Conservation (phyloP, 108 stramenopile genomes). For the Conticribra guillardii region DNA sequence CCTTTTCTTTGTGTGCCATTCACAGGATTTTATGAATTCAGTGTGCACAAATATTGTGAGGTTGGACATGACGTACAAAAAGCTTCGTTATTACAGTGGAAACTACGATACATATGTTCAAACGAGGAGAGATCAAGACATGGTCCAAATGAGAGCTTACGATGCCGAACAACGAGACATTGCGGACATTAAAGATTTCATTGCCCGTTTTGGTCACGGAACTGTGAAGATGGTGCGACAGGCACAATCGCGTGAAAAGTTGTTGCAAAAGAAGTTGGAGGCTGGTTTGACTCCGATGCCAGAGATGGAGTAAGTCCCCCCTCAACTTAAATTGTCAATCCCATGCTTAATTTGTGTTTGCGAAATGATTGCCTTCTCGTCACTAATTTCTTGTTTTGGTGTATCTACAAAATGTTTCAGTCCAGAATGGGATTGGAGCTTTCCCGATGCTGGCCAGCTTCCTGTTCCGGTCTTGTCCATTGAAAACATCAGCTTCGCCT, state of each 20-base stretch:
- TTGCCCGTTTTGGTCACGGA: slow-evolving; percentile 95
- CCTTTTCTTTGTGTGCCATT: slow-evolving; percentile 93
- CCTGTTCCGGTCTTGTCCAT: slow-evolving; percentile 86
- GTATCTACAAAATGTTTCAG: neutral
- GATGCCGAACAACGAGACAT: slow-evolving; percentile 98
- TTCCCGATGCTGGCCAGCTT: slow-evolving; percentile 89
- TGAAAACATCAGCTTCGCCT: slow-evolving; percentile 80
- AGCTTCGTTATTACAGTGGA: slow-evolving; percentile 94
- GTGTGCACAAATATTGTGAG: slow-evolving; percentile 97
- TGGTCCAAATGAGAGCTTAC: slow-evolving; percentile 94
- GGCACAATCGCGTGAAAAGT: slow-evolving; percentile 91
- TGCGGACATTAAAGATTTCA: slow-evolving; percentile 93
- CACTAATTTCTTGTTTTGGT: neutral
- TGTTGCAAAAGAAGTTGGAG: slow-evolving; percentile 90
- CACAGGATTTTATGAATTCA: slow-evolving; percentile 98
- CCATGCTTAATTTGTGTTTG: neutral
- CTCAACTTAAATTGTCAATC: too few species aligned
- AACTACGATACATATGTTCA: slow-evolving; percentile 95
- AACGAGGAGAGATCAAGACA: slow-evolving; percentile 94
- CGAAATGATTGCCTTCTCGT: neutral
- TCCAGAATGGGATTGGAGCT: slow-evolving; percentile 78
- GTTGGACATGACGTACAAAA: slow-evolving; percentile 89
- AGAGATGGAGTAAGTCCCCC: slow-evolving; percentile 67
- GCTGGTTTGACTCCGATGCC: slow-evolving; percentile 87
- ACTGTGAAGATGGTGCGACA: slow-evolving; percentile 96